phyloP scores from a whole-genome alignment of 164 flowering plant species.

The Euptelea pleiosperma region DNA sequence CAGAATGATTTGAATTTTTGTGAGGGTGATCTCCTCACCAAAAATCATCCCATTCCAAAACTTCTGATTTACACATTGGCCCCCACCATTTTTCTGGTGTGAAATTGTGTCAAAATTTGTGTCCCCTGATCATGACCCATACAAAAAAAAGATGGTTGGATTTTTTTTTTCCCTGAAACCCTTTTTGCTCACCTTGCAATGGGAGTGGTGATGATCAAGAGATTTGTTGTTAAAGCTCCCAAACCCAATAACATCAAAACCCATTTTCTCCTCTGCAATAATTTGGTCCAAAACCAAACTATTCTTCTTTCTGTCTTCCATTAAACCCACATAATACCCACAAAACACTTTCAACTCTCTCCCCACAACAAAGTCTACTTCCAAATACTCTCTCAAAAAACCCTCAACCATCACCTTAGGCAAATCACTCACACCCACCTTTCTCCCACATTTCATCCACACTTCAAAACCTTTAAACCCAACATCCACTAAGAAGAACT shows the following conservation, averaged over 20 bases:
- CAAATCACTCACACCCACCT: conserved; percentile 41
- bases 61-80: too few relatives aligned
- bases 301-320: conserved; percentile 22
- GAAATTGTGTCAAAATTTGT: too few relatives aligned
- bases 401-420: conserved; percentile 65
- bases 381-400: conserved; percentile 48
- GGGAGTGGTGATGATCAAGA: conserved; percentile 18
- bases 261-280: conserved; percentile 17
- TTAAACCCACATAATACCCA: conserved; percentile 40
- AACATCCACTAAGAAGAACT: conserved; percentile 54
- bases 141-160: too few relatives aligned
- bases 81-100: too few relatives aligned
- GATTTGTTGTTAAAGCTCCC: conserved; percentile 16
- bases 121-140: too few relatives aligned
- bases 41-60: too few relatives aligned
- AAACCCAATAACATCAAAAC: conserved; percentile 18
- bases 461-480: conserved; percentile 41
- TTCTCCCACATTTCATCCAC: conserved; percentile 28
- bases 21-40: too few relatives aligned
- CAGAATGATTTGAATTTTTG: too few relatives aligned
- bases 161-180: too few relatives aligned
- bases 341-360: conserved; percentile 35
- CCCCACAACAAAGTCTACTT: conserved; percentile 40
- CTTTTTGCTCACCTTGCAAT: conserved; percentile 24
- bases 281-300: conserved; percentile 11